A percentile compares a stretch with the other conserved stretches of the same genome.
phyloP scores from a whole-genome alignment of 23 red algal species.

The Gracilaria gracilis region DNA sequence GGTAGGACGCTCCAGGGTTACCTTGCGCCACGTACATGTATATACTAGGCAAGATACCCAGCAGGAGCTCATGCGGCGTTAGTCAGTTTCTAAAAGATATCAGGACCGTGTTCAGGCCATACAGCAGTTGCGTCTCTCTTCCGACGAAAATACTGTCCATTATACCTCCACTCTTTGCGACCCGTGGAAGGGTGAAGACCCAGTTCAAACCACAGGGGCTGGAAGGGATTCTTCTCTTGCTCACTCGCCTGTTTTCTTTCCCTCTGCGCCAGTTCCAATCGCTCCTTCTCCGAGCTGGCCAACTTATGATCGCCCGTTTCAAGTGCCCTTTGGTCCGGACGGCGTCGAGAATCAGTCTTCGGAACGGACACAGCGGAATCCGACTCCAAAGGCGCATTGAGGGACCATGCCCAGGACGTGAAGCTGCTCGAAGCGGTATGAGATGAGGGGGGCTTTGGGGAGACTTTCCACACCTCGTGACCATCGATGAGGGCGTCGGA shows the following conservation, averaged over 20 bases:
- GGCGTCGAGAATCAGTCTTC: constrained; percentile 67
- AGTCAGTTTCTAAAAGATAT: constrained; percentile 40
- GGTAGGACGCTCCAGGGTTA: too few species aligned
- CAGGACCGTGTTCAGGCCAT: constrained; percentile 21
- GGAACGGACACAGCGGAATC: constrained; percentile 1
- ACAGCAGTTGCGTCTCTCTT: constrained; percentile 8
- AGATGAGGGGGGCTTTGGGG: neutral
- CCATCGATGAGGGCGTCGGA: constrained; percentile 31
- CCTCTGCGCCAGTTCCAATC: constrained; percentile 70
- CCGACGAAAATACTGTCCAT: constrained; percentile 20
- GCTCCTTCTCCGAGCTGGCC: constrained; percentile 68
- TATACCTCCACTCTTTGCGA: constrained; percentile 54
- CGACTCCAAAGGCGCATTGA: constrained; percentile 44
- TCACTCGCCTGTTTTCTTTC: constrained; percentile 1
- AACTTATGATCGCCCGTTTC: constrained; percentile 51
- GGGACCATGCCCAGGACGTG: constrained; percentile 47
- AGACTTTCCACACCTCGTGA: constrained; percentile 33
- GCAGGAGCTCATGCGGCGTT: neutral
- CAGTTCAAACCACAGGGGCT: constrained; percentile 52
- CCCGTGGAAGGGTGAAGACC: neutral
- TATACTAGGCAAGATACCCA: too few species aligned
- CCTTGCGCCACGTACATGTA: too few species aligned
- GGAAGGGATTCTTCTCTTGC: neutral
- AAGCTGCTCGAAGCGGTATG: constrained; percentile 32
- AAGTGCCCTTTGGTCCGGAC: constrained; percentile 80